Evolutionary conservation across 495 filamentous ascomycete genomes (phyloP).

Genomic region (Tuber microsphaerosporum): DNA sequence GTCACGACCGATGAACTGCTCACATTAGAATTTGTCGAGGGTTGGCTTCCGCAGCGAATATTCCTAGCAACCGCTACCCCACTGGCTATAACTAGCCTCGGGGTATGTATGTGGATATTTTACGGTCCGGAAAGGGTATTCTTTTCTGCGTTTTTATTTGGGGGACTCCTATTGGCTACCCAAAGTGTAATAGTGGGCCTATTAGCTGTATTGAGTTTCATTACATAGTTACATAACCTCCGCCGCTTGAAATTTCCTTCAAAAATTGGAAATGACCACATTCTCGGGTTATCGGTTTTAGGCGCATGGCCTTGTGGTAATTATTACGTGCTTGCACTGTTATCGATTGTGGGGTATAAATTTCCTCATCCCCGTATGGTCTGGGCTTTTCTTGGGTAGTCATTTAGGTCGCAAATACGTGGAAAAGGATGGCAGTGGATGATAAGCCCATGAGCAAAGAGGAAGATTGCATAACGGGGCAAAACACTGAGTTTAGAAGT

Average conservation of each 20-base stretch:
- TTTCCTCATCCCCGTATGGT: neutral
- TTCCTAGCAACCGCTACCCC: neutral
- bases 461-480: neutral
- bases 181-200: neutral
- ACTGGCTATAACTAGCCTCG: neutral
- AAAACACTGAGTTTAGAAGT: neutral
- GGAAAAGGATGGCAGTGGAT: neutral
- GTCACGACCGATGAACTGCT: neutral
- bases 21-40: neutral
- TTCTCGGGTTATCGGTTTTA: neutral
- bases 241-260: neutral
- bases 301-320: neutral
- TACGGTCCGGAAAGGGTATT: neutral
- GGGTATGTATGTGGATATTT: neutral
- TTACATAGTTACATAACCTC: neutral
- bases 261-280: neutral
- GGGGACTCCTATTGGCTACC: neutral
- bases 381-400: neutral
- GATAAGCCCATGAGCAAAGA: neutral
- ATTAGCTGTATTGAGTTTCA: neutral
- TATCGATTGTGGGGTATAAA: neutral
- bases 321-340: neutral
- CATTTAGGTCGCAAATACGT: neutral
- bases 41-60: neutral
- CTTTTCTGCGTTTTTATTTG: neutral